Percentiles rank a stretch among this genome's conserved stretches.
phyloP scores from a whole-genome alignment of 2,329 filamentous ascomycete species.

The Penicillium thymicola region DNA sequence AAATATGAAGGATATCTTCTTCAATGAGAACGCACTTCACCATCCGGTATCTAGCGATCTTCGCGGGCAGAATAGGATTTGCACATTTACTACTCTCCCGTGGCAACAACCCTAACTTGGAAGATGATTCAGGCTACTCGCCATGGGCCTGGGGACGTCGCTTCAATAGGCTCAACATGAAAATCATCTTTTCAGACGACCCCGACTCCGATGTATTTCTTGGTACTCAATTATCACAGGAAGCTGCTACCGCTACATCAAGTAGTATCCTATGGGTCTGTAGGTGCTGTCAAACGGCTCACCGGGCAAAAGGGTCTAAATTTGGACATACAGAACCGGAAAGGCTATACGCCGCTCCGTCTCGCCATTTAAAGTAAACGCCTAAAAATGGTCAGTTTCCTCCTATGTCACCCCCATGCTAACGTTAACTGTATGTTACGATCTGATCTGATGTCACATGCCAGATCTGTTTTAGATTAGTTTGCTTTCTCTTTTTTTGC shows the following conservation, averaged over 20 bases:
- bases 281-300: not conserved
- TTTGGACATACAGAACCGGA: not conserved
- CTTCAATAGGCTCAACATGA: not conserved
- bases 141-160: not conserved
- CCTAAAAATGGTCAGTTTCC: not conserved
- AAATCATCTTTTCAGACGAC: not conserved
- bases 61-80: not conserved
- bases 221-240: not conserved
- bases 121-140: slow-evolving; percentile 4
- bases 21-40: too few relatives aligned
- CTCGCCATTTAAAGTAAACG: not conserved
- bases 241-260: slow-evolving; percentile 1
- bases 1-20: too few relatives aligned
- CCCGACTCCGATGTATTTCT: not conserved
- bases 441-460: too few relatives aligned
- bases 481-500: too few relatives aligned
- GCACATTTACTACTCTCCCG: not conserved
- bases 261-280: not conserved
- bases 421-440: not conserved
- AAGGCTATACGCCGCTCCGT: not conserved
- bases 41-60: not conserved
- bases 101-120: not conserved
- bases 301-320: not conserved
- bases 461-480: too few relatives aligned
- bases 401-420: not conserved